phyloP scores from a whole-genome alignment of 176 grass and related monocot genomes.

The Saccharum spontaneum region DNA sequence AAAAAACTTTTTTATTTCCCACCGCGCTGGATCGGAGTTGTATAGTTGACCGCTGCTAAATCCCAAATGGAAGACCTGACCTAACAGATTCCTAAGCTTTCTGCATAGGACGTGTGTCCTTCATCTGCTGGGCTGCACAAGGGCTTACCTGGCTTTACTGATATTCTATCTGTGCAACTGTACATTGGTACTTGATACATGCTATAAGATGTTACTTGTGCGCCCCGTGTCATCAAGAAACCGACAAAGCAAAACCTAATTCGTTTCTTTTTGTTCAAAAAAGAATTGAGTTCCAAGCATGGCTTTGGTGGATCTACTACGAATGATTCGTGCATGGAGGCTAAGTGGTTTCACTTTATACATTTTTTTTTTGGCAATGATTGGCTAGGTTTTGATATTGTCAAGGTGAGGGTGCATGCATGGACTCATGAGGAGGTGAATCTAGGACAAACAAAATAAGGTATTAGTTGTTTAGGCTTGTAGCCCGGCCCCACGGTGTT shows the following conservation, averaged over 20 bases:
- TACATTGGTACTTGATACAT: not conserved
- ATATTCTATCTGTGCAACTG: not conserved
- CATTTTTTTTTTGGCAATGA: not conserved
- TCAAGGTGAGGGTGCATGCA: not conserved
- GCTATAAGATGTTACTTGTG: not conserved
- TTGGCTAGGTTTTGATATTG: constrained; percentile 20
- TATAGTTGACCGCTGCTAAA: not conserved
- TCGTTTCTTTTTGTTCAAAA: not conserved
- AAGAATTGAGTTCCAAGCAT: not conserved
- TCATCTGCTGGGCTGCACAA: not conserved
- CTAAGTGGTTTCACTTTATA: not conserved
- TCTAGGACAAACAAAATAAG: not conserved
- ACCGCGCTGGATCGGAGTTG: not conserved
- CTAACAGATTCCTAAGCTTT: constrained; percentile 47
- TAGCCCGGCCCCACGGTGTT: not conserved
- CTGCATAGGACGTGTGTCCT: constrained; percentile 44
- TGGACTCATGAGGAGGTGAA: not conserved
- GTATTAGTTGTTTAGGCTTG: not conserved
- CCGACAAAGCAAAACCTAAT: not conserved
- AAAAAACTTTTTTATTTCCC: not conserved
- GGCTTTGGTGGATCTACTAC: not conserved
- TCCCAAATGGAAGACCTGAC: constrained; percentile 18
- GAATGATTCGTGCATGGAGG: constrained; percentile 1
- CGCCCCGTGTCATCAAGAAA: constrained; percentile 12
- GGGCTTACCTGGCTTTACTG: constrained; percentile 24